Conservation (phyloP, 768 basidiomycete genomes). For the Amanita exitialis region DNA sequence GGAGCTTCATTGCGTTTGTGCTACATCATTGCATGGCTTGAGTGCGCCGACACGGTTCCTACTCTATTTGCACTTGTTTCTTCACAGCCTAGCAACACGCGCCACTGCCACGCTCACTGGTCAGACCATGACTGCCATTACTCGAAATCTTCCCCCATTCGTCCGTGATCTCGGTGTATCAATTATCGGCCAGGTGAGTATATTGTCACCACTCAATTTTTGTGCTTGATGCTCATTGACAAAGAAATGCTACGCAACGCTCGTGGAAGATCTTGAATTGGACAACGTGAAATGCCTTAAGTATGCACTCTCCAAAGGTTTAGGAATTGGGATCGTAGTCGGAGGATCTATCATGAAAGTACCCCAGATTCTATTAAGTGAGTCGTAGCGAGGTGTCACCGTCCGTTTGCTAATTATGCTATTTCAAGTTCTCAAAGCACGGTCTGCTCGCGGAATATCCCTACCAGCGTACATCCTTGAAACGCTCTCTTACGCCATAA, state of each 20-base stretch:
- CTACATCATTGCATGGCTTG: no score
- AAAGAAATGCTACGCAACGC: conserved; percentile 84
- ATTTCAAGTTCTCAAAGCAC: conserved; percentile 50
- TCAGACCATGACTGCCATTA: conserved; percentile 60
- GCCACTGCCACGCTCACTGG: neutral
- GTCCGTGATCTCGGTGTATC: conserved; percentile 73
- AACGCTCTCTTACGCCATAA: conserved; percentile 85
- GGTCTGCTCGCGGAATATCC: conserved; percentile 82
- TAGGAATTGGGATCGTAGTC: conserved; percentile 87
- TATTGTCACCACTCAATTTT: neutral
- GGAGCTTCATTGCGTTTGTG: neutral
- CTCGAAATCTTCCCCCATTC: conserved; percentile 79
- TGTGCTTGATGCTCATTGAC: neutral
- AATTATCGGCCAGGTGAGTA: conserved; percentile 67
- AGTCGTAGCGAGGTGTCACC: conserved; percentile 15
- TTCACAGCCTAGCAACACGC: neutral
- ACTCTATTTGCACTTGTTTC: neutral
- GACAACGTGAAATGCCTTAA: conserved; percentile 77
- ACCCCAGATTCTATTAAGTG: conserved; percentile 71
- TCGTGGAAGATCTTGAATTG: conserved; percentile 80
- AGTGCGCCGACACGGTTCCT: no score
- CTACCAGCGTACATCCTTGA: conserved; percentile 84
- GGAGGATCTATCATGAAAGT: conserved; percentile 95
- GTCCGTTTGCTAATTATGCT: conserved; percentile 4
- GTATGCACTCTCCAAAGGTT: conserved; percentile 83